A percentile compares a stretch with the other conserved stretches of the same genome.
Conservation (phyloP, 768 basidiomycete genomes). For the Phylloporus arenicola region DNA sequence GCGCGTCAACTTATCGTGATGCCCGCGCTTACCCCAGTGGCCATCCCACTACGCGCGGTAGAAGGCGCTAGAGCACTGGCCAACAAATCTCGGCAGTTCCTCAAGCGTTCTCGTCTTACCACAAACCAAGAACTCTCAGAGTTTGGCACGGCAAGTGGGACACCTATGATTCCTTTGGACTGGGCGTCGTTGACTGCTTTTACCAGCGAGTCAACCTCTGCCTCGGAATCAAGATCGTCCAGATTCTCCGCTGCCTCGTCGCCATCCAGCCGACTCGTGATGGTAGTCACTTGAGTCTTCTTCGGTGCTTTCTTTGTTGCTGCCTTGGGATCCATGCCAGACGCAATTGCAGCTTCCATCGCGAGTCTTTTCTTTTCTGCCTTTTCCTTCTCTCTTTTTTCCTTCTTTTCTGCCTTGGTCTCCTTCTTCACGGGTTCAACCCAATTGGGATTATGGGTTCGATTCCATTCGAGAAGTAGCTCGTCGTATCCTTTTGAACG, state of each 20-base stretch:
- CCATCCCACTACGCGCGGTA: slow-evolving; percentile 21
- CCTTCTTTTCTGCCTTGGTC: slow-evolving; percentile 84
- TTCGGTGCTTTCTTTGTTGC: slow-evolving; percentile 57
- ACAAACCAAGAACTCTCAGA: slow-evolving; percentile 82
- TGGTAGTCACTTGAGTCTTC: slow-evolving; percentile 52
- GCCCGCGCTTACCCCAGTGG: slow-evolving; percentile 12
- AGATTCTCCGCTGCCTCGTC: slow-evolving; percentile 66
- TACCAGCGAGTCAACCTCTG: slow-evolving; percentile 73
- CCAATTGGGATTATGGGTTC: slow-evolving; percentile 80
- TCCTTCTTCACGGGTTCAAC: slow-evolving; percentile 84
- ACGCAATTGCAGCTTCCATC: slow-evolving; percentile 62
- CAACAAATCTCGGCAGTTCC: slow-evolving; percentile 53
- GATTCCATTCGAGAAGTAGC: slow-evolving; percentile 87
- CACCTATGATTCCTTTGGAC: slow-evolving; percentile 53
- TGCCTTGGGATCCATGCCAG: slow-evolving; percentile 45
- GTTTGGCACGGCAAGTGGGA: slow-evolving; percentile 66
- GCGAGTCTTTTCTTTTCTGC: slow-evolving; percentile 75
- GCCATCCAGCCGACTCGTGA: slow-evolving; percentile 46
- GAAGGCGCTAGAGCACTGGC: slow-evolving; percentile 41
- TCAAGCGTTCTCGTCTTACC: slow-evolving; percentile 59
- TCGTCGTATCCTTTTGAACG: slow-evolving; percentile 82
- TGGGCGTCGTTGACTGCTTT: slow-evolving; percentile 53
- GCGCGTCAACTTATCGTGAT: slow-evolving; percentile 17
- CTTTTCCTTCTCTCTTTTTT: slow-evolving; percentile 75
- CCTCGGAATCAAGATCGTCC: slow-evolving; percentile 79